Conservation (phyloP, 2,329 filamentous ascomycete species). For the Aspergillus transmontanensis region DNA sequence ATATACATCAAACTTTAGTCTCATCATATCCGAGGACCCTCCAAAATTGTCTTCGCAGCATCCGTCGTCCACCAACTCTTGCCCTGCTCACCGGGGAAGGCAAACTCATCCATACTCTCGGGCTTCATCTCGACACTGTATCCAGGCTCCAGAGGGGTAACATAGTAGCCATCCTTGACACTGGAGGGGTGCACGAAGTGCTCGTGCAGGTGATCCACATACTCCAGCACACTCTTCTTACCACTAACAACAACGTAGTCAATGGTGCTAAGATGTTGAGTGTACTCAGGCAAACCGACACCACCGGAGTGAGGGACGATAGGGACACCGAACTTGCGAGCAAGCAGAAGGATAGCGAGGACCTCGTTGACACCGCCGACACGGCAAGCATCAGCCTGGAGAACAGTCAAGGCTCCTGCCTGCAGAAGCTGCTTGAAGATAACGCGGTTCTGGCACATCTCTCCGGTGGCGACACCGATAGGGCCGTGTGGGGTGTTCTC, state of each 20-base stretch:
- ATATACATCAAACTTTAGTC: neutral
- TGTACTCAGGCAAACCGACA: conserved; percentile 90
- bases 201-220: conserved; percentile 91
- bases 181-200: conserved; percentile 82
- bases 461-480: conserved; percentile 85
- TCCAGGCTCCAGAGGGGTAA: conserved; percentile 78
- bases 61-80: conserved; percentile 86
- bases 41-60: conserved; percentile 74
- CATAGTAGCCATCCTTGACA: conserved; percentile 84
- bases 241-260: conserved; percentile 88
- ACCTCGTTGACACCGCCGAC: conserved; percentile 91
- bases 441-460: conserved; percentile 95
- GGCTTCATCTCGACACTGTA: conserved; percentile 95
- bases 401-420: conserved; percentile 79
- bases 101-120: conserved; percentile 78
- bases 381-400: conserved; percentile 87
- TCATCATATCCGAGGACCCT: conserved; percentile 48
- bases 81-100: conserved; percentile 74
- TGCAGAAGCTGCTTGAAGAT: conserved; percentile 91
- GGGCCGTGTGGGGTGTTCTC: conserved; percentile 54
- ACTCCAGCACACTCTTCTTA: conserved; percentile 81
- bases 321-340: conserved; percentile 68
- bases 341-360: conserved; percentile 84
- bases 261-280: conserved; percentile 87
- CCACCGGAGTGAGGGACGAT: conserved; percentile 89